These are phyloP conservation scores for Suillus ampliporus DNA, from an alignment of 768 basidiomycete genomes.

Conservation along the genomic window DNA sequence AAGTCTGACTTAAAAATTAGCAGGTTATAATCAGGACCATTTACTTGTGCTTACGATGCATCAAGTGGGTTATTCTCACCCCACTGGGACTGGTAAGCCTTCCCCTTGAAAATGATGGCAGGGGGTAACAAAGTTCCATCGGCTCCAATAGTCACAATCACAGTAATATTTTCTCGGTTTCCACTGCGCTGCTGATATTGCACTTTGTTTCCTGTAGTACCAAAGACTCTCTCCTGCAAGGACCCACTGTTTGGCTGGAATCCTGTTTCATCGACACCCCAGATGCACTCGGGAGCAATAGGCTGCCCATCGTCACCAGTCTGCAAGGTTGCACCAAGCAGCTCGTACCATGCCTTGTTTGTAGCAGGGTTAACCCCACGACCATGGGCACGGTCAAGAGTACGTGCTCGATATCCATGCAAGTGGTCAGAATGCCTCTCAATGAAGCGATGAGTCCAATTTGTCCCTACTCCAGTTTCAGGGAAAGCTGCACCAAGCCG, in stretches of 20 bases:
- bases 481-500: constrained; percentile 37
- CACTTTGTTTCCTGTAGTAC: constrained; percentile 17
- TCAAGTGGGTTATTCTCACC: constrained; percentile 28
- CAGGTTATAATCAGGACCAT: constrained; percentile 22
- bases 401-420: neutral
- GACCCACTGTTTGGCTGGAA: constrained; percentile 14
- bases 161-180: constrained; percentile 44
- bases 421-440: constrained; percentile 30
- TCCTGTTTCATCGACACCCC: constrained; percentile 22
- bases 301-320: constrained; percentile 6
- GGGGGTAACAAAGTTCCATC: constrained; percentile 39
- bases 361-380: constrained; percentile 43
- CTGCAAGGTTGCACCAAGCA: neutral
- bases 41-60: constrained; percentile 2
- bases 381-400: constrained; percentile 24
- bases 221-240: neutral
- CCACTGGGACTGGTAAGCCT: constrained; percentile 34
- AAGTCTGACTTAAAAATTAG: too few species aligned
- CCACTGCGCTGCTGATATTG: constrained; percentile 43
- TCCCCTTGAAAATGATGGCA: constrained; percentile 40
- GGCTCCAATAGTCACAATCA: constrained; percentile 46
- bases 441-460: constrained; percentile 40
- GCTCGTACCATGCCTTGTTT: constrained; percentile 37
- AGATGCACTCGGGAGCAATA: constrained; percentile 12
- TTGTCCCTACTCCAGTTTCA: constrained; percentile 38